A percentile compares a stretch with the other conserved stretches of the same genome.
Conservation (phyloP, 495 filamentous ascomycete genomes). For the Podospora australis region DNA sequence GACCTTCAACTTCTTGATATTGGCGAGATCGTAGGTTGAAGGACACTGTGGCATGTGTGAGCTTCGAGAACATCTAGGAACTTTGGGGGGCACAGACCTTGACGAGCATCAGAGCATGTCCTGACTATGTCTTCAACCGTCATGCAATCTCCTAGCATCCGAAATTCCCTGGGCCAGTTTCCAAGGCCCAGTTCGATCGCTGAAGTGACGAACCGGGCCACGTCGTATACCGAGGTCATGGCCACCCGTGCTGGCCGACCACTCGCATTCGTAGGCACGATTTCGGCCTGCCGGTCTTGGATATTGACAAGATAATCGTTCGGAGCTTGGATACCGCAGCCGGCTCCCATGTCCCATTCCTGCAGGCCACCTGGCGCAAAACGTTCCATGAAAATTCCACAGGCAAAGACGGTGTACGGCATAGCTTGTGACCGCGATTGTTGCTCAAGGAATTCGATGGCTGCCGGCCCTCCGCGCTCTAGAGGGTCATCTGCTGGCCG, state of each 20-base stretch:
- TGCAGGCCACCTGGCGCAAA: conserved; percentile 60
- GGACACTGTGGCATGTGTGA: conserved; percentile 19
- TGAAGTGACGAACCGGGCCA: conserved; percentile 58
- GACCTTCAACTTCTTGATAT: conserved; percentile 38
- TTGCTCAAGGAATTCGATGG: conserved; percentile 50
- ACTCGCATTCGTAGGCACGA: conserved; percentile 44
- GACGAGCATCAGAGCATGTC: conserved; percentile 35
- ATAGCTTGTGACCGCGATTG: conserved; percentile 44
- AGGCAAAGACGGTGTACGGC: conserved; percentile 61
- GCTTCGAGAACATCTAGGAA: conserved; percentile 1
- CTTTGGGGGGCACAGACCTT: conserved; percentile 25
- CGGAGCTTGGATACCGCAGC: conserved; percentile 42
- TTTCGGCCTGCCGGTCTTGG: conserved; percentile 47
- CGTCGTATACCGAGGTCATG: conserved; percentile 61
- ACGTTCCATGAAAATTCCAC: conserved; percentile 71
- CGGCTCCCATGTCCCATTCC: conserved; percentile 46
- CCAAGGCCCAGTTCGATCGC: conserved; percentile 53
- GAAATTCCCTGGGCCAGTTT: conserved; percentile 60
- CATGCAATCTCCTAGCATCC: conserved; percentile 57
- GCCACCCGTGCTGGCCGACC: conserved; percentile 49
- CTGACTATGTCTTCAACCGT: conserved; percentile 45
- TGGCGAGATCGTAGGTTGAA: conserved; percentile 33
- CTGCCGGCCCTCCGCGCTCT: conserved; percentile 39
- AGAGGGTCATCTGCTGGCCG: conserved; percentile 51
- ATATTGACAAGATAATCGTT: conserved; percentile 62